Conservation (phyloP, 2,329 filamentous ascomycete species). For the Monosporascus sp. region DNA sequence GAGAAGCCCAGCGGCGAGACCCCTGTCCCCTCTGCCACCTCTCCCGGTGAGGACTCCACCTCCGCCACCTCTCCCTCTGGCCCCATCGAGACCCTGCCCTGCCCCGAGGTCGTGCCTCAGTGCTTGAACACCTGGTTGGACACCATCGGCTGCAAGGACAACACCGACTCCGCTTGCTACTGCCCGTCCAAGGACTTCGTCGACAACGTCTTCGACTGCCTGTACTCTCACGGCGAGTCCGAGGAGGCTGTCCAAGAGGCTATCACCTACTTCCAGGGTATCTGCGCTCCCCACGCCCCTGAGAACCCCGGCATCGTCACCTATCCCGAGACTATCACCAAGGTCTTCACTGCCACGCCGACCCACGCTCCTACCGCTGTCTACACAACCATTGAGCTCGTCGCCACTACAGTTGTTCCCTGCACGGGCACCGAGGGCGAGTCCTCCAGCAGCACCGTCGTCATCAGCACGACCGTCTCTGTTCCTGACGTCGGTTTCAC, state of each 20-base stretch:
- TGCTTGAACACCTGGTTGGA: conserved; percentile 91
- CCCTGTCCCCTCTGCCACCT: conserved; percentile 20
- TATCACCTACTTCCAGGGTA: conserved; percentile 81
- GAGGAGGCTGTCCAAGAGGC: conserved; percentile 64
- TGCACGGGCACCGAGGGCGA: conserved; percentile 41
- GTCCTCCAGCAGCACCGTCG: conserved; percentile 43
- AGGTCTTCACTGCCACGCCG: conserved; percentile 51
- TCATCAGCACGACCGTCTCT: conserved; percentile 41
- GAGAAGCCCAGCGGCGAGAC: conserved; percentile 8
- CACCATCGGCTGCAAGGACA: conserved; percentile 69
- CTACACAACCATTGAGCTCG: conserved; percentile 43
- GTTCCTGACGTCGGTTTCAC: conserved; percentile 37
- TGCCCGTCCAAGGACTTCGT: conserved; percentile 76
- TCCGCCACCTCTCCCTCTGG: conserved; percentile 22
- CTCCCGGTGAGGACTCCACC: conserved; percentile 19
- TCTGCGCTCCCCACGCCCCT: conserved; percentile 72
- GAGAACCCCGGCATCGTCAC: conserved; percentile 84
- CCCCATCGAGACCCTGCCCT: conserved; percentile 43
- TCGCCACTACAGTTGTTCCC: conserved; percentile 47
- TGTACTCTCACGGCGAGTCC: conserved; percentile 68
- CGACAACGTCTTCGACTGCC: conserved; percentile 72
- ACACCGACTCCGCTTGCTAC: conserved; percentile 80
- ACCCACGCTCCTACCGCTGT: conserved; percentile 34
- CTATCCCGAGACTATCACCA: conserved; percentile 60
- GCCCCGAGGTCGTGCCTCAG: conserved; percentile 71